A percentile compares a stretch with the other conserved stretches of the same genome.
Evolutionary conservation across 225 moss, liverwort and hornwort species (phyloP).

Genomic region (Thuidium tamariscinum): DNA sequence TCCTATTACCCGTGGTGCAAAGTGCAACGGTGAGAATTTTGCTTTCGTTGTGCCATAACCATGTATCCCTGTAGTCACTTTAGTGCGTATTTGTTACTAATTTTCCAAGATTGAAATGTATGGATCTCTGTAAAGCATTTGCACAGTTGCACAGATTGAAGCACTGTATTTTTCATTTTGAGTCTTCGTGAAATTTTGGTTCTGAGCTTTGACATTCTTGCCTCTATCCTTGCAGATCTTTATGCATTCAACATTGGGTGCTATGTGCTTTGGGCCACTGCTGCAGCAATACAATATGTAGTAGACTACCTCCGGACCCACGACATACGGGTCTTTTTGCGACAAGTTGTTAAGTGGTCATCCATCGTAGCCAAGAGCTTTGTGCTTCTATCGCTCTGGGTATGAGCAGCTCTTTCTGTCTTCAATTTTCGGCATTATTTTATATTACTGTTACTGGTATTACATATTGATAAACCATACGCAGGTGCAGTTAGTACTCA

Average conservation of each 20-base stretch:
- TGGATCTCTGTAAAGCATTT: neutral
- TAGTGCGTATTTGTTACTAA: neutral
- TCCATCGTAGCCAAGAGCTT: conserved; percentile 91
- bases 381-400: conserved; percentile 85
- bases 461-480: neutral
- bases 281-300: conserved; percentile 82
- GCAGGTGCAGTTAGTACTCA: neutral
- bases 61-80: neutral
- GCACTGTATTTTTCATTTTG: neutral
- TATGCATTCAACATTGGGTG: conserved; percentile 99
- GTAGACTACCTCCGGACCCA: conserved; percentile 78
- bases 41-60: neutral
- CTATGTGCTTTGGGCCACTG: conserved; percentile 88
- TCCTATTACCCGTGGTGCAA: conserved; percentile 78
- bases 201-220: neutral
- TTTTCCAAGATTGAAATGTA: neutral
- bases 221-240: conserved; percentile 47
- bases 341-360: conserved; percentile 95
- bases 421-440: neutral
- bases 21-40: conserved; percentile 78
- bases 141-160: neutral
- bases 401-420: conserved; percentile 16
- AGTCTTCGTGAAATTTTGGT: neutral
- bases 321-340: conserved; percentile 68
- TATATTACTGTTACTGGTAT: neutral